Evolutionary conservation across 176 grass and related monocot species (phyloP).

Genomic region (Pontederia crassipes): DNA sequence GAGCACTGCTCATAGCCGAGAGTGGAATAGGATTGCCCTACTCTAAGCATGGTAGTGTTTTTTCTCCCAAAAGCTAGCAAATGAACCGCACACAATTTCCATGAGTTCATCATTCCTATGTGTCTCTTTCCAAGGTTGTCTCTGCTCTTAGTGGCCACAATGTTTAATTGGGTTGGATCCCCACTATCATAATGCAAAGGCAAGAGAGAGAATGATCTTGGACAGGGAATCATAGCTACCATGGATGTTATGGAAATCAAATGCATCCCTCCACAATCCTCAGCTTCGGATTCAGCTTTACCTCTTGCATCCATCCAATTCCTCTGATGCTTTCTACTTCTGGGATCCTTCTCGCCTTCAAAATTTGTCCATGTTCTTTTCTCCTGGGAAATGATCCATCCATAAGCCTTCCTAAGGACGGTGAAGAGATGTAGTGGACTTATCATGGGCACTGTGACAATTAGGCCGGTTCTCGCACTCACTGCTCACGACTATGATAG

Average conservation of each 20-base stretch:
- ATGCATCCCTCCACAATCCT: background rate
- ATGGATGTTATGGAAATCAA: background rate
- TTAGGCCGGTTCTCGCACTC: background rate
- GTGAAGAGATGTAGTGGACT: background rate
- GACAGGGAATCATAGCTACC: too few species aligned
- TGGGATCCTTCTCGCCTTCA: background rate
- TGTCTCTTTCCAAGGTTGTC: too few species aligned
- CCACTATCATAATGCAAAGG: too few species aligned
- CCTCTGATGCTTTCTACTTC: background rate
- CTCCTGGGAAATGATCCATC: background rate
- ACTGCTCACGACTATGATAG: slow-evolving; percentile 24
- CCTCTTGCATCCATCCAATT: background rate
- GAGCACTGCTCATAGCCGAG: too few species aligned
- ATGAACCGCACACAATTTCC: too few species aligned
- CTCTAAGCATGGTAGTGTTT: too few species aligned
- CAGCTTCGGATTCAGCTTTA: background rate
- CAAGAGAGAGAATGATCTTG: too few species aligned
- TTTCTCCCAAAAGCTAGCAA: too few species aligned
- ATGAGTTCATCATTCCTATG: too few species aligned
- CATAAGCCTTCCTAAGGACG: background rate
- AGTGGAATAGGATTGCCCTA: too few species aligned
- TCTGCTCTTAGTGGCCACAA: too few species aligned
- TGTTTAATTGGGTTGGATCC: too few species aligned
- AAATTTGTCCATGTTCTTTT: background rate
- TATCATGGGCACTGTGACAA: background rate